These are phyloP conservation scores for Globisporangium canariense DNA, from an alignment of 352 stramenopile genomes.

Conservation along the genomic window DNA sequence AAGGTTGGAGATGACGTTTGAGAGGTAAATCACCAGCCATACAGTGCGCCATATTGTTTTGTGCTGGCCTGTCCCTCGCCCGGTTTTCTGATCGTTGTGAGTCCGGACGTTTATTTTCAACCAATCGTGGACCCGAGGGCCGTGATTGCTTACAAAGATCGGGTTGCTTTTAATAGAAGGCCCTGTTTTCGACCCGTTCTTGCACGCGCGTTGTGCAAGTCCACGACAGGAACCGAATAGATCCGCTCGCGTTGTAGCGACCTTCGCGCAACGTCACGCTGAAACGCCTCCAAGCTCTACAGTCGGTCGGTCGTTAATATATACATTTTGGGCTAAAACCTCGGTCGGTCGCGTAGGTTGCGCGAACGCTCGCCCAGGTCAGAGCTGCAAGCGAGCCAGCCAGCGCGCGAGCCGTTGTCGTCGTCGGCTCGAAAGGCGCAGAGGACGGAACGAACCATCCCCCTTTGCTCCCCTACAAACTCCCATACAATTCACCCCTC, in stretches of 20 bases:
- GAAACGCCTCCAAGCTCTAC: slow-evolving; percentile 9
- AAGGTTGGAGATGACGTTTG: neutral
- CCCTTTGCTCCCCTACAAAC: slow-evolving; percentile 1
- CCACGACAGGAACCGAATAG: slow-evolving; percentile 17
- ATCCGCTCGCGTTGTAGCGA: slow-evolving; percentile 15
- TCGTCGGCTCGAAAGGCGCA: slow-evolving; percentile 12
- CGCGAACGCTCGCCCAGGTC: slow-evolving; percentile 9
- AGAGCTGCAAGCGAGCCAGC: neutral
- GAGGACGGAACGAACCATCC: slow-evolving; percentile 7
- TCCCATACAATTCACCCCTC: neutral
- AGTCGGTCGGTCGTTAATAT: slow-evolving; percentile 14
- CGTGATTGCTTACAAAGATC: neutral
- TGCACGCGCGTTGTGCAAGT: slow-evolving; percentile 5
- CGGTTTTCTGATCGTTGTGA: neutral
- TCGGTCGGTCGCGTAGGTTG: slow-evolving; percentile 27
- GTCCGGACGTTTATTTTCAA: neutral
- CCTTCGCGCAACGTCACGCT: slow-evolving; percentile 17
- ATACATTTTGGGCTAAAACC: neutral
- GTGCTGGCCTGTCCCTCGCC: neutral
- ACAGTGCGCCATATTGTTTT: neutral
- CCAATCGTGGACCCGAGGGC: neutral
- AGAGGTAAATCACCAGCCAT: neutral
- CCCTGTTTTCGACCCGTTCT: neutral
- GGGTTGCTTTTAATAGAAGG: neutral
- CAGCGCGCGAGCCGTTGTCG: slow-evolving; percentile 1